phyloP scores from a whole-genome alignment of 2,329 filamentous ascomycete species.

The Coniochaeta sp. region DNA sequence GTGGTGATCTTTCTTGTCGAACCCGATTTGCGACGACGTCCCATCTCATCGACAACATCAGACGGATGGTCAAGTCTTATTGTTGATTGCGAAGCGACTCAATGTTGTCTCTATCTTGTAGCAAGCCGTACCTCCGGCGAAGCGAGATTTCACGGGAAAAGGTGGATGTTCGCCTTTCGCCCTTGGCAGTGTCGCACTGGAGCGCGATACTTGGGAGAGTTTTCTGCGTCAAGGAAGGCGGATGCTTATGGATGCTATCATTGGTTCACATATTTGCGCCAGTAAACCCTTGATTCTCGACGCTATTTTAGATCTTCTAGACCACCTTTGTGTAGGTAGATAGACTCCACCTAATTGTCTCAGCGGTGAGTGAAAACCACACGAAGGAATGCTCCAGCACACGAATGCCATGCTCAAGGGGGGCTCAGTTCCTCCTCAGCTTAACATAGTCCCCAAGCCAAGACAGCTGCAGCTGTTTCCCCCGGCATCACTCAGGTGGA shows the following conservation, averaged over 20 bases:
- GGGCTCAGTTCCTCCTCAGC: background rate
- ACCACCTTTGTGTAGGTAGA: background rate
- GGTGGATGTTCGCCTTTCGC: background rate
- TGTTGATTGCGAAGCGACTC: background rate
- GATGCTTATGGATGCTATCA: background rate
- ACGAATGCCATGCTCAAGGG: background rate
- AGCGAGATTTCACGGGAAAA: background rate
- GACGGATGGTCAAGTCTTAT: background rate
- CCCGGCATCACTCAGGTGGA: too few relatives aligned
- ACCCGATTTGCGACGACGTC: background rate
- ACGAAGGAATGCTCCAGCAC: background rate
- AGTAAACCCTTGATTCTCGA: background rate
- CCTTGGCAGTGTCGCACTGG: background rate
- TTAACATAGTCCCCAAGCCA: background rate
- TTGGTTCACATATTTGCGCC: background rate
- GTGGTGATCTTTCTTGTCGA: background rate
- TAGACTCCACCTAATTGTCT: background rate
- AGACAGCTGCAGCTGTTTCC: too few relatives aligned
- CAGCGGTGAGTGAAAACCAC: background rate
- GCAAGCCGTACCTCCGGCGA: background rate
- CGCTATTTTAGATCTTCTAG: background rate
- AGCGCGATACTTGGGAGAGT: too few relatives aligned
- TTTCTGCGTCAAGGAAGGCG: too few relatives aligned
- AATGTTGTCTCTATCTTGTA: background rate
- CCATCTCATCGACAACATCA: background rate